Percentiles rank a stretch among this genome's conserved stretches.
Conservation (phyloP, 352 stramenopile species). For the Phytophthora citricola region DNA sequence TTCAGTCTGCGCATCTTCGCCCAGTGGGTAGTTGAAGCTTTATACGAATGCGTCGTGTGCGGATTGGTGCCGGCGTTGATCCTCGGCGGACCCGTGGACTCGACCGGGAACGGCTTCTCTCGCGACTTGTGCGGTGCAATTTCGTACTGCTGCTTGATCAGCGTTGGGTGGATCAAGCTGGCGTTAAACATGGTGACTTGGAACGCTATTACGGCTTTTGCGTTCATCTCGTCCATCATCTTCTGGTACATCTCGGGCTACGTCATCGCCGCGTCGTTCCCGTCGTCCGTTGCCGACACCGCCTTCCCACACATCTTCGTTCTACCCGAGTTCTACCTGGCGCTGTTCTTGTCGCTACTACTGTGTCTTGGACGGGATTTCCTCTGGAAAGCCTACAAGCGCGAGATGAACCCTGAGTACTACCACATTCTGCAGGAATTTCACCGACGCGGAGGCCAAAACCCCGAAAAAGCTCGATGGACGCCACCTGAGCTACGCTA, state of each 20-base stretch:
- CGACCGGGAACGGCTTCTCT: slow-evolving; percentile 64
- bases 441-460: slow-evolving; percentile 50
- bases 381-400: slow-evolving; percentile 87
- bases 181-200: slow-evolving; percentile 86
- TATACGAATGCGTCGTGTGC: slow-evolving; percentile 83
- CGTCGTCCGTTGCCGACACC: slow-evolving; percentile 64
- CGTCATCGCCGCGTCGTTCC: slow-evolving; percentile 67
- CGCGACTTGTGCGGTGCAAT: slow-evolving; percentile 74
- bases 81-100: slow-evolving; percentile 63
- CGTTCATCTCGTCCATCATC: slow-evolving; percentile 65
- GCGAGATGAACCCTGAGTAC: slow-evolving; percentile 84
- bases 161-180: slow-evolving; percentile 82
- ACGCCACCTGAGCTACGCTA: slow-evolving; percentile 69
- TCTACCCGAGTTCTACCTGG: slow-evolving; percentile 77
- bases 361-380: slow-evolving; percentile 83
- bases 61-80: slow-evolving; percentile 72
- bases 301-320: slow-evolving; percentile 83
- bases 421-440: slow-evolving; percentile 90
- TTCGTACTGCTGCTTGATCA: slow-evolving; percentile 84
- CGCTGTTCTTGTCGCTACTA: slow-evolving; percentile 75
- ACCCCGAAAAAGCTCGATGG: slow-evolving; percentile 61
- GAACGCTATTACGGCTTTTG: slow-evolving; percentile 66
- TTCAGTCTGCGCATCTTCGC: slow-evolving; percentile 85
- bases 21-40: slow-evolving; percentile 80
- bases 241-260: slow-evolving; percentile 81